Conservation (phyloP, 306 rosid species). For the Castanea sativa region DNA sequence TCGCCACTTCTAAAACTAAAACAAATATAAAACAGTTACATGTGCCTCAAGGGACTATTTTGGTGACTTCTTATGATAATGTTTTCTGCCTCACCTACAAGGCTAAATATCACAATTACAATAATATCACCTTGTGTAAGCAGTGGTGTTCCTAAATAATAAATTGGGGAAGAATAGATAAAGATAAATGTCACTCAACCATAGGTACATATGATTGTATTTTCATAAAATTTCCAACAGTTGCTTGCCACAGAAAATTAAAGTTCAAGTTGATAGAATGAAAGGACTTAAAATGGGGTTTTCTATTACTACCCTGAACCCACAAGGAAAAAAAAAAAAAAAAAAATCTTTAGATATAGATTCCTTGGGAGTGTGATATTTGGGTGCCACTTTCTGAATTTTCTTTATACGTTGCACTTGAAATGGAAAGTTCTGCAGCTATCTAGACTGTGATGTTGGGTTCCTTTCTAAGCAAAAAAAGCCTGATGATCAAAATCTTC, state of each 20-base stretch:
- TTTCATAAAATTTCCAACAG: not conserved
- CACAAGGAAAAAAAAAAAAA: not conserved
- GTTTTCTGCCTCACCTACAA: too few species aligned
- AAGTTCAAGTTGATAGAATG: not conserved
- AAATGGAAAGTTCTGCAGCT: not conserved
- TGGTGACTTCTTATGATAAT: not conserved
- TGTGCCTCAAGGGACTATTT: not conserved
- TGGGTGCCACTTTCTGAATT: not conserved
- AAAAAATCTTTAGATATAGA: not conserved
- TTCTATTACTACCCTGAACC: not conserved
- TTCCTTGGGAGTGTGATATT: not conserved
- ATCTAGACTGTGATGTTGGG: not conserved
- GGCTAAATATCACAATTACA: too few species aligned
- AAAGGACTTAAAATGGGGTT: not conserved
- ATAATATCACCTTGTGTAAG: too few species aligned
- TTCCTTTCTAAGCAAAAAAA: not conserved
- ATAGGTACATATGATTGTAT: not conserved
- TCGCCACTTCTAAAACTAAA: not conserved
- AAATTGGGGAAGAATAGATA: too few species aligned
- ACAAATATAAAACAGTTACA: not conserved
- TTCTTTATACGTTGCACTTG: not conserved
- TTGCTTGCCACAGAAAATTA: not conserved
- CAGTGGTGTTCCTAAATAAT: too few species aligned
- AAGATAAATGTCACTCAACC: too few species aligned
- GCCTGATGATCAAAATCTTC: not conserved